Evolutionary conservation across 768 basidiomycete genomes (phyloP), one percentile per base, ranked within the genome.

Genomic region (Russula foetens): DNA sequence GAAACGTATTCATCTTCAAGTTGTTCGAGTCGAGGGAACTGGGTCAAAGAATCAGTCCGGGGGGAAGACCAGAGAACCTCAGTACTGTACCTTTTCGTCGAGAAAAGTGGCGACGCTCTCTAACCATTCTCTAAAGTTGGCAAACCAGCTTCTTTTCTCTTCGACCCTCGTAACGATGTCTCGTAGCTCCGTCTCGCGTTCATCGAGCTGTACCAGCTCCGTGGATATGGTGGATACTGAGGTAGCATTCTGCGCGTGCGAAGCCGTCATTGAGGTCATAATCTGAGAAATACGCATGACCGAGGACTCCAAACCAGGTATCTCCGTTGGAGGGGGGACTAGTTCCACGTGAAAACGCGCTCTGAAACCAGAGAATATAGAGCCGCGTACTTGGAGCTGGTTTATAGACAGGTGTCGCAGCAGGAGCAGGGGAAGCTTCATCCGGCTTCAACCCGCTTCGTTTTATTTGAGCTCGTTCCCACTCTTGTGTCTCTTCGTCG

Each of bases 61-160:
- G 24, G 15, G 41, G 21, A 24, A 28, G 56, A 49, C 6, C 63
- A 54, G 24, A 38, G 4, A 7, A 21, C n/a, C 26, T 45, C n/a
- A 2, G 19, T 49, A 49, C 60, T 72, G 4, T 21, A 89, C 91
- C 84, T 94, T 94, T 74, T 90, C 88, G 67, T 94, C 92, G 21
- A 94, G 75, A 71, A 94, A 93, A n/a, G 81, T 80, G 4, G 88
- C 92, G 7, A 93, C 81, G 60, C 81, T 82, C 71, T 93, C 92
- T 0, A 91, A 73, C 86, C 89, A 91, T 39, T 90, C 88, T 55
- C 75, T 79, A 74, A 94, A 90, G 53, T 81, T 80, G 12, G 74
- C 75, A 66, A 93, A 92, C 91, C 92, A 94, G 19, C 83, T 83
- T 50, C 90, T 76, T 72, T 93, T 92, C 47, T 75, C 79, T 69